Percentiles rank a stretch among this genome's conserved stretches.
phyloP scores from a whole-genome alignment of 2,329 filamentous ascomycete species.

The Chaetothyriales sp. region DNA sequence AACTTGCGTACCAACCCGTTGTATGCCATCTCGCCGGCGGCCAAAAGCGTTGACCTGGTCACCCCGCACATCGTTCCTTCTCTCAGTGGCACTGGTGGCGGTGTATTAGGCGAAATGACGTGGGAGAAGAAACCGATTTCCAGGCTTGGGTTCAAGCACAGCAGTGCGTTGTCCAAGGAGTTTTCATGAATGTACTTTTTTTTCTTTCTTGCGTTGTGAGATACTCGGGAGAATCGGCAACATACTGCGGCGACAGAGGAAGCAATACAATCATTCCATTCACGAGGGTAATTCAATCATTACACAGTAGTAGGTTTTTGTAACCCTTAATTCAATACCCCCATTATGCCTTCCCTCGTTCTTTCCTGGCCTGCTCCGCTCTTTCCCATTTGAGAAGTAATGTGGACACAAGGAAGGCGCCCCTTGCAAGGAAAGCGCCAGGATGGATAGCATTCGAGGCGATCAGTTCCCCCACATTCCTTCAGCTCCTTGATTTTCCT shows the following conservation, averaged over 20 bases:
- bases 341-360: too few relatives aligned
- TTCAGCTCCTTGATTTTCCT: neutral
- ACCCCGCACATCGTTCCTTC: slow-evolving; percentile 23
- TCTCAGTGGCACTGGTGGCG: slow-evolving; percentile 14
- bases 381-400: too few relatives aligned
- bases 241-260: neutral
- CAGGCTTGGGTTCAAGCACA: neutral
- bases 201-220: neutral
- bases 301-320: neutral
- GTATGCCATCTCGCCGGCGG: slow-evolving; percentile 19
- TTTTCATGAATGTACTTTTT: neutral
- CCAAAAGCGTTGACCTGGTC: slow-evolving; percentile 25
- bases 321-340: neutral
- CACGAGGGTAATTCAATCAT: too few relatives aligned
- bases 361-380: too few relatives aligned
- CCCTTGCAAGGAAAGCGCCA: too few relatives aligned
- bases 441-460: too few relatives aligned
- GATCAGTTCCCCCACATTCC: neutral
- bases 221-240: neutral
- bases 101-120: neutral
- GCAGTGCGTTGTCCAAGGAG: neutral
- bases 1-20: slow-evolving; percentile 28
- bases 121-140: neutral
- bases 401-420: too few relatives aligned
- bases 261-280: too few relatives aligned